Base-by-base conservation (phyloP, 2,329 filamentous ascomycete genomes). In the Fusarium mundagurra region DNA sequence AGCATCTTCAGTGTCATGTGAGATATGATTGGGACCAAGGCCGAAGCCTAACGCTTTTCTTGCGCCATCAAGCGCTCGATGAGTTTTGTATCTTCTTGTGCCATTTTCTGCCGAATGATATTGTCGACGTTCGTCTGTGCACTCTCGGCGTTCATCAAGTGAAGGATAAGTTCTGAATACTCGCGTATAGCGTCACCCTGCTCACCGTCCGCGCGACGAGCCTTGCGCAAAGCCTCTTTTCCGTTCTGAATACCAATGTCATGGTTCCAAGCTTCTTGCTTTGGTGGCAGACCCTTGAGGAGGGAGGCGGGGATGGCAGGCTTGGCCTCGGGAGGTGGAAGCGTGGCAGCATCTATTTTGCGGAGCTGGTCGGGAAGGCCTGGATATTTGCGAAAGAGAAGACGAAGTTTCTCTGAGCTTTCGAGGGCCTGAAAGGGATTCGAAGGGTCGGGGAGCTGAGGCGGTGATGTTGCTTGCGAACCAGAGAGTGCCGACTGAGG, bases 151-250 rank as follows among this genome's bases (percentile, higher is more conserved):
- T 82, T 81, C 62, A 90, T 82, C 39, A 90, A 80, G 64, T 86
- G 83, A 54, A 87, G 76, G 24, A 92, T 85, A 29, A 92, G 82
- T 69, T 89, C 88, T 53, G 86, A 88, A 76, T 90, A 92, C 80
- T 92, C 90, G 60, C 87, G 83, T 36, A 92, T 83, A 9, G 85
- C 90, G 73, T 91, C 89, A 36, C 89, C 89, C 65, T 87, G 87
- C 73, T 87, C 85, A n/a, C 86, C 85, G 3, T 86, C 84, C 36
- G 85, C 84, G 38, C 83, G 83, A 65, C 88, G 84, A 39, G 88
- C 87, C 61, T 81, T 84, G 47, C 86, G 86, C 66, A 92, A 81
- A 20, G 86, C 86, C 27, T 86, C 84, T 50, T 89, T 86, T 4
- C 89, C 91, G 27, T 86, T 86, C 61, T 86, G 83, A 55, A 91